Base-by-base conservation (phyloP, 768 basidiomycete species). In the Phaeotremella fagi region DNA sequence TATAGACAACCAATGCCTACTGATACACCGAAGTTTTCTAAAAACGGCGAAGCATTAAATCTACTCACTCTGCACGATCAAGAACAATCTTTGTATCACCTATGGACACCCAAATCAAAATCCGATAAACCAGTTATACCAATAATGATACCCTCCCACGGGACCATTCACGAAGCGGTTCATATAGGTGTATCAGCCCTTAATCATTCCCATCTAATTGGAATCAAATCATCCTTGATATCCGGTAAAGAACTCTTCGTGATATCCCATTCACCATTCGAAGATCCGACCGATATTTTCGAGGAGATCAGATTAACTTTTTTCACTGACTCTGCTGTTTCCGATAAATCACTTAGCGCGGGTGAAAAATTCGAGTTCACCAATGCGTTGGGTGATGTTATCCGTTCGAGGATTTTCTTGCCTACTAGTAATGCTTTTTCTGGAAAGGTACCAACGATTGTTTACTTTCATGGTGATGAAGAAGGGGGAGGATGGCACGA, bases 131-230 rank as follows among this genome's bases (percentile, higher is more conserved):
- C 51, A 16, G 27, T 52, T 6, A 41, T 38, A 27, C 59, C 59
- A 0, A 26, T 50, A 5, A 44, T 37, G 3, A 60, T 60, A 35
- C 50, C 49, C 4, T 55, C 59, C 1, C 43, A 52, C 42, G 46
- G 47, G 2, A 60, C 59, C 16, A 56, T 55, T 15, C 45, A 52
- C 41, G 36, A 29, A 1, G 54, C 54, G 15, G 47, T 52, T 3
- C 59, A 60, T 24, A 43, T 60, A 3, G 59, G 59, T 4, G 49
- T 56, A 3, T 51, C 59, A 11, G 48, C 59, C 14, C 48, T 56
- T 14, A 49, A 60, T 45, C 59, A 60, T 41, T 55, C 59, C 18
- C 59, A 60, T 49, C 27, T 60, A 41, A 55, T 60, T 11, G 54
- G 50, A 2, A 29, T 60, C 25, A 60, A 60, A 37, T 31, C 50